Evolutionary conservation across 208 protist species (phyloP).

Genomic region (Crithidia bombi): DNA sequence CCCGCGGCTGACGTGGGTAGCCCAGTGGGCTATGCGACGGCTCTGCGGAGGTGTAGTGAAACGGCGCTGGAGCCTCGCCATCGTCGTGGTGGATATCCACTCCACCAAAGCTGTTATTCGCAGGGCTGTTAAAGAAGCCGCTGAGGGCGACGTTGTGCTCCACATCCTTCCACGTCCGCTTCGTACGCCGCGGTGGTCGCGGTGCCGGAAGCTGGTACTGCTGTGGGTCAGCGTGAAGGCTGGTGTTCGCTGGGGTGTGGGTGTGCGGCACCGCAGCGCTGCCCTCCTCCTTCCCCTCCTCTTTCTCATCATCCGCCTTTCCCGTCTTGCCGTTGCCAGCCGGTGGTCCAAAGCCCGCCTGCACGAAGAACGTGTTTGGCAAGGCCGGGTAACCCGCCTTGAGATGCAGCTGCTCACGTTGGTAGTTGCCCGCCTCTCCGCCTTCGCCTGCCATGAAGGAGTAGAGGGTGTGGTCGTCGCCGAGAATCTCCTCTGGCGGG

Average conservation of each 20-base stretch:
- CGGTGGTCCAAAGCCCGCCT: background rate
- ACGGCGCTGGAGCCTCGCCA: background rate
- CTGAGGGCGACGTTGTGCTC: constrained; percentile 42
- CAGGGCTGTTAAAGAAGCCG: constrained; percentile 38
- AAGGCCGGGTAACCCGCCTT: constrained; percentile 2
- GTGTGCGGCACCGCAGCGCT: background rate
- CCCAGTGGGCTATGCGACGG: constrained; percentile 5
- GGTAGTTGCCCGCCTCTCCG: background rate
- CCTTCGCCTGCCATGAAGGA: background rate
- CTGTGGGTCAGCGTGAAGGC: background rate
- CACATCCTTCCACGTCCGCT: constrained; percentile 34
- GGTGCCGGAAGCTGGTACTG: background rate
- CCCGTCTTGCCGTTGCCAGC: background rate
- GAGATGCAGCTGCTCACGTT: constrained; percentile 6
- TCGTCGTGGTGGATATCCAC: constrained; percentile 1
- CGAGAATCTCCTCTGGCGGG: constrained; percentile 39
- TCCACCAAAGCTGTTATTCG: constrained; percentile 11
- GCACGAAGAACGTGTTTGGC: background rate
- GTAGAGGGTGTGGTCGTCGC: constrained; percentile 6
- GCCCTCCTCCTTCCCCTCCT: background rate
- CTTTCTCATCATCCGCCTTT: background rate
- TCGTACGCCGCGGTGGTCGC: constrained; percentile 5
- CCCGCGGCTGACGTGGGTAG: background rate
- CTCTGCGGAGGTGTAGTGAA: background rate
- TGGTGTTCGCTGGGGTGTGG: background rate